Evolutionary conservation across 768 basidiomycete species (phyloP).

Genomic region (Vararia minispora): DNA sequence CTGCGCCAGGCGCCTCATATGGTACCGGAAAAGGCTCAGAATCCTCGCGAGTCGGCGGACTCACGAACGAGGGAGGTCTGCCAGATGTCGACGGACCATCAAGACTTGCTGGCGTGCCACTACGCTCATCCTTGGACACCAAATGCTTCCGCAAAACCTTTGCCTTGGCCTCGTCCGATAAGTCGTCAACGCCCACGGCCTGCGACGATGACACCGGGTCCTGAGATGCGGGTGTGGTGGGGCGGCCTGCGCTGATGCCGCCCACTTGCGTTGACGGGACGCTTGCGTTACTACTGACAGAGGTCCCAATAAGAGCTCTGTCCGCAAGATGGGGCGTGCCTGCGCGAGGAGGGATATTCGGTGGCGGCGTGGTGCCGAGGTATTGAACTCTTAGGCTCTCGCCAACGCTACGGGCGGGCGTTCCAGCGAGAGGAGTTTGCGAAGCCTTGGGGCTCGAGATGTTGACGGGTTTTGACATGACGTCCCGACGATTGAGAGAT

Average conservation of each 20-base stretch:
- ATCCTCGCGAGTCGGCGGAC: slow-evolving; percentile 28
- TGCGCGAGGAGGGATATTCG: slow-evolving; percentile 41
- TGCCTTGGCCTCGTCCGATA: slow-evolving; percentile 78
- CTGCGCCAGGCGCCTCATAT: slow-evolving; percentile 79
- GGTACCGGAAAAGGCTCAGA: slow-evolving; percentile 78
- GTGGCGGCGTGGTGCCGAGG: slow-evolving; percentile 39
- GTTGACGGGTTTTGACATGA: slow-evolving; percentile 16
- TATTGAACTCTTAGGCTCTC: slow-evolving; percentile 51
- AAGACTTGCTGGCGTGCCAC: slow-evolving; percentile 18
- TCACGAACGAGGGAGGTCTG: slow-evolving; percentile 17
- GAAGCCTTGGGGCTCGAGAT: slow-evolving; percentile 13
- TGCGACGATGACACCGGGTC: slow-evolving; percentile 20
- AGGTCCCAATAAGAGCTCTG: slow-evolving; percentile 8
- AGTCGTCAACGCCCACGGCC: slow-evolving; percentile 36
- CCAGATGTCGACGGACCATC: slow-evolving; percentile 21
- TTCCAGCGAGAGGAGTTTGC: slow-evolving; percentile 1
- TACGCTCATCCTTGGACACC: slow-evolving; percentile 59
- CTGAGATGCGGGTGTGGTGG: slow-evolving; percentile 16
- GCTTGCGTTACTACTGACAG: slow-evolving; percentile 8
- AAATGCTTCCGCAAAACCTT: slow-evolving; percentile 73
- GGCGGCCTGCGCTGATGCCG: slow-evolving; percentile 28
- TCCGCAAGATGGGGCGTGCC: slow-evolving; percentile 20
- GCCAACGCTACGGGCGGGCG: slow-evolving; percentile 9
- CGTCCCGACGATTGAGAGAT: no score
- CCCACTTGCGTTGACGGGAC: slow-evolving; percentile 23